A percentile compares a stretch with the other conserved stretches of the same genome.
These are phyloP conservation scores for Tephrocybe sp. DNA, from an alignment of 768 basidiomycete genomes.

Conservation along the genomic window DNA sequence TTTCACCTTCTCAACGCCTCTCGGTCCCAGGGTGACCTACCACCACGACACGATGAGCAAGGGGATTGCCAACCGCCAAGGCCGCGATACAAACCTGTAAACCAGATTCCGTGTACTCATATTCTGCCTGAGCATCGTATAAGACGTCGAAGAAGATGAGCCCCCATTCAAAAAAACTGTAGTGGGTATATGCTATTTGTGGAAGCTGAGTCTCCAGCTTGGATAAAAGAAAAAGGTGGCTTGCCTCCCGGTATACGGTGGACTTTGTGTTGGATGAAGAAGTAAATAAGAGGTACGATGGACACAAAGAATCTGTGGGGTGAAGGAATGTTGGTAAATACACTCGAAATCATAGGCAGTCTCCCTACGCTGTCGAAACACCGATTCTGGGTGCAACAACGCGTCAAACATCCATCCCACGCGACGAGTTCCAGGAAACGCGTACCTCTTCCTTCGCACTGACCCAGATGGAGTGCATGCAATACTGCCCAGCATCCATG, in stretches of 20 bases:
- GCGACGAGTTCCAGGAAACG: neutral
- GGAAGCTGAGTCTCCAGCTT: neutral
- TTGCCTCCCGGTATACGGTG: constrained; percentile 75
- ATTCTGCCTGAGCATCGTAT: constrained; percentile 67
- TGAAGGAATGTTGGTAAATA: neutral
- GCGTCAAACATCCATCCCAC: neutral
- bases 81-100: constrained; percentile 44
- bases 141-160: constrained; percentile 73
- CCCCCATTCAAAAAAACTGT: constrained; percentile 87
- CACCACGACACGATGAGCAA: neutral
- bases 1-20: neutral
- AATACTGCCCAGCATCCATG: constrained; percentile 85
- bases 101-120: constrained; percentile 55
- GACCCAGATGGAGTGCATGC: constrained; percentile 47
- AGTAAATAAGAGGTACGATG: constrained; percentile 76
- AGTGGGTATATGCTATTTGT: constrained; percentile 73
- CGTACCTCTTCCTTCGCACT: constrained; percentile 55
- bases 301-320: constrained; percentile 63
- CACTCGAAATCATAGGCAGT: neutral
- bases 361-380: constrained; percentile 50
- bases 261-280: constrained; percentile 85
- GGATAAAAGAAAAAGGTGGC: constrained; percentile 13
- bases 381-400: constrained; percentile 38
- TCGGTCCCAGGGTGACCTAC: constrained; percentile 28
- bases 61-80: neutral